phyloP scores from a whole-genome alignment of 2,329 filamentous ascomycete species.

The Monascus ruber region DNA sequence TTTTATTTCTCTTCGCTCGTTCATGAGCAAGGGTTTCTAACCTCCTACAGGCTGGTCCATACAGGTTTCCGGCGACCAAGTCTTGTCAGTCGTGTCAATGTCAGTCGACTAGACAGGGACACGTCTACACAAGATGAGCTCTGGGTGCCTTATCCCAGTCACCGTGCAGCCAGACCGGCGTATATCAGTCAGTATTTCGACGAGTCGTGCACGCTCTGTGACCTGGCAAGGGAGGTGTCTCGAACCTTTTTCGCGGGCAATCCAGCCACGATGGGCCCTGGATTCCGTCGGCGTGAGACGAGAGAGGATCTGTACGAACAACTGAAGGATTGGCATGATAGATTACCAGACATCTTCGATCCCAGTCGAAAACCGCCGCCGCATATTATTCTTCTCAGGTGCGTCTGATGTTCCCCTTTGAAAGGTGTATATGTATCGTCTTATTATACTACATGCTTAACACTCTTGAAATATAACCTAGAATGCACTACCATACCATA shows the following conservation, averaged over 20 bases:
- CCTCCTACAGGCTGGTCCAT: conserved; percentile 6
- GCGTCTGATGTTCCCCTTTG: neutral
- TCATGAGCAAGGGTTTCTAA: neutral
- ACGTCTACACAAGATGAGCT: conserved; percentile 1
- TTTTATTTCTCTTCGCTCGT: too few species aligned
- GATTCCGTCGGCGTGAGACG: conserved; percentile 8
- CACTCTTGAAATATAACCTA: conserved; percentile 4
- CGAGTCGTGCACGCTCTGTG: conserved; percentile 9
- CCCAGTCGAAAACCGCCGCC: conserved; percentile 16
- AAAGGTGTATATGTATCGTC: too few species aligned
- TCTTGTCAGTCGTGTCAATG: conserved; percentile 5
- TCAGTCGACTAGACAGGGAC: conserved; percentile 5
- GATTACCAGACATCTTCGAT: conserved; percentile 19
- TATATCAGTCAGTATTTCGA: conserved; percentile 11
- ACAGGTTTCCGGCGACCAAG: conserved; percentile 11
- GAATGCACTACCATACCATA: conserved; percentile 25
- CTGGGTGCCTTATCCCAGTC: conserved; percentile 9
- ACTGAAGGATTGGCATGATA: conserved; percentile 18
- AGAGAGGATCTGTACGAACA: conserved; percentile 19
- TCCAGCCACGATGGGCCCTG: neutral
- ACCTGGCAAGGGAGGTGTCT: conserved; percentile 17
- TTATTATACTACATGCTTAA: too few species aligned
- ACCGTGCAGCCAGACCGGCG: conserved; percentile 1
- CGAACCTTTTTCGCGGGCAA: conserved; percentile 17
- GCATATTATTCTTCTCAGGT: conserved; percentile 24